Base-by-base conservation (phyloP, 2,329 filamentous ascomycete species). In the Talaromyces sp. region DNA sequence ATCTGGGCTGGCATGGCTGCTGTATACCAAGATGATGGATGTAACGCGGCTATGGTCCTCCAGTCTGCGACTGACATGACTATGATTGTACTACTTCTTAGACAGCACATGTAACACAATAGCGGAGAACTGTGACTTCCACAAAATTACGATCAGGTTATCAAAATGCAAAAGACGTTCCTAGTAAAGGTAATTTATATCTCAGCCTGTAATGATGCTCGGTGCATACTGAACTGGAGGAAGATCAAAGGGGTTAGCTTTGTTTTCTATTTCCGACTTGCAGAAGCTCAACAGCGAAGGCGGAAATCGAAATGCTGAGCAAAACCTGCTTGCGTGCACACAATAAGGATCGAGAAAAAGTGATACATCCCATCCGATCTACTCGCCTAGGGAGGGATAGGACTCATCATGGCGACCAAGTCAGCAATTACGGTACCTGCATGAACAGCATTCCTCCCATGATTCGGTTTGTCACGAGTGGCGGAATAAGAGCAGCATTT, bases 11-110 rank as follows among this genome's bases (percentile, higher is more conserved):
- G 45, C 22, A 27, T 27, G 22, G 47, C 47, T 50, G 22, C 27
- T 31, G 27, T 7, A 31, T 31, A 31, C 27, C 47, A 27, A 31
- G 27, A 7, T n/a, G 14, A n/a, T n/a, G 48, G n/a, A 59, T 59
- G 56, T 59, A 59, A 59, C 56, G 39, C 56, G 6, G 56, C 22
- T 41, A 19, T 39, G 54, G 24, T 58, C 56, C 41, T 43, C 35
- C 33, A 35, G 31, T 37, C 31, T 19, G n/a, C n/a, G 37, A 22
- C 31, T 56, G 16, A 16, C 3, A 9, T 39, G 19, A 37, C n/a
- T 37, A 22, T 14, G 52, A 22, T 19, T n/a, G 48, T 52, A 19
- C 27, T 19, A 54, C 31, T 14, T 37, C 4, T 19, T 39, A 37
- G 19, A 22, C 22, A 19, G 10, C 6, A 31, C 54, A 35, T 48